Base-by-base conservation (phyloP, 2,329 filamentous ascomycete genomes). In the Rhynchosporium secalis region DNA sequence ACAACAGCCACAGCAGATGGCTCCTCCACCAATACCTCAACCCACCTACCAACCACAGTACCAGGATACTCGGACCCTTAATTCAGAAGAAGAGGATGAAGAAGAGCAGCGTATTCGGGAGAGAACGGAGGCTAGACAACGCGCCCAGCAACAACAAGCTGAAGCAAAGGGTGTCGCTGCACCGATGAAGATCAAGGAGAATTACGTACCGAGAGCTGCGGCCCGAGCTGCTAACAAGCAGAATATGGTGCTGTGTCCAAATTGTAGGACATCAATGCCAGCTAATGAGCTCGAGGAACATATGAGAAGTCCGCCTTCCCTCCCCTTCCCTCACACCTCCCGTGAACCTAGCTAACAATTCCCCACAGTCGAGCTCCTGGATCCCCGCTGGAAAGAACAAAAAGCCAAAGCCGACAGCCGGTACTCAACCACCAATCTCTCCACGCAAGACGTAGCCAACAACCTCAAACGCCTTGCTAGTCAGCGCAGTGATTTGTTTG, bases 351-450 rank as follows among this genome's bases (percentile, higher is more conserved):
- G 62, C 68, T 69, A 67, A 68, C 64, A 62, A 40, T 47, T 45
- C 46, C 8, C 33, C 51, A 40, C 66, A 83, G 81, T 98, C 74
- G 94, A 98, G 77, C 83, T 97, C 52, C 84, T 97, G 63, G 94
- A 98, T 74, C 94, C 94, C 0, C 86, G 90, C 63, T 98, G 94
- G 93, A 96, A 96, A 75, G 93, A 97, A 74, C 93, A 98, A 75
- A 92, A 92, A 69, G 90, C 91, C 62, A 96, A 96, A 75, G 87
- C 91, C 15, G 92, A 96, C 51, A 86, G 90, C 12, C 88, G 94
- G 65, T 91, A 89, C 67, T 86, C 91, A 1, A 93, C 90, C 0
- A 96, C 92, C 9, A 97, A 96, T 71, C 78, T 96, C 9, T 91
- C 89, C 0, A 94, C 91, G 3, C 86, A 84, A 40, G 94, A 98